A percentile compares a stretch with the other conserved stretches of the same genome.
These are phyloP conservation scores for Ophiostoma quercus DNA, from an alignment of 2,329 filamentous ascomycete genomes.

Conservation along the genomic window DNA sequence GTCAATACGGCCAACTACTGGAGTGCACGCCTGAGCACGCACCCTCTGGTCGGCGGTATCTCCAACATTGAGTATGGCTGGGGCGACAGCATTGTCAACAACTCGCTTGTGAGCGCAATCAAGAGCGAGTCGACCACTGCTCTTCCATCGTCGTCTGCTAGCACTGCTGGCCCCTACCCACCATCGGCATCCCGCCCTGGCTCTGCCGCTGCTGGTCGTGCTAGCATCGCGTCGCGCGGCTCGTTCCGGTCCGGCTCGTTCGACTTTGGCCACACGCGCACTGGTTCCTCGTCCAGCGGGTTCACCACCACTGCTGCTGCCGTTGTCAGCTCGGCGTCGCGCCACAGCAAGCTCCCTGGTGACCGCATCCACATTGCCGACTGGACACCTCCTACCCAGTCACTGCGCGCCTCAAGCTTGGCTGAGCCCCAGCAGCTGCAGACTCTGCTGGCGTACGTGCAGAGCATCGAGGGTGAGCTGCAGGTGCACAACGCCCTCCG, in stretches of 20 bases:
- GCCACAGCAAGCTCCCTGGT: conserved; percentile 61
- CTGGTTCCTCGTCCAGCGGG: conserved; percentile 41
- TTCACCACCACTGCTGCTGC: conserved; percentile 30
- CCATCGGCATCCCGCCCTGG: conserved; percentile 42
- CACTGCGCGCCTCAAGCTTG: conserved; percentile 76
- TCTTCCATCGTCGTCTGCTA: conserved; percentile 15
- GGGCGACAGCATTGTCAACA: conserved; percentile 76
- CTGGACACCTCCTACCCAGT: conserved; percentile 85
- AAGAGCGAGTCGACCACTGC: conserved; percentile 43
- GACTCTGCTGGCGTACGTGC: conserved; percentile 71
- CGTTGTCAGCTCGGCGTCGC: background rate
- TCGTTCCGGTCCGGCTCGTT: conserved; percentile 55
- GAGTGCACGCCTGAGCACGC: conserved; percentile 89
- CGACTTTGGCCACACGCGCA: conserved; percentile 56
- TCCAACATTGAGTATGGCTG: conserved; percentile 98
- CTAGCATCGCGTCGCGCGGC: conserved; percentile 31
- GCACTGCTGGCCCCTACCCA: conserved; percentile 14
- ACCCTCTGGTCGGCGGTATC: conserved; percentile 85
- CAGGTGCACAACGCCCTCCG: conserved; percentile 83
- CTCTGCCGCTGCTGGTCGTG: conserved; percentile 39
- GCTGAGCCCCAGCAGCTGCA: conserved; percentile 76
- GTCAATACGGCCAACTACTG: conserved; percentile 95
- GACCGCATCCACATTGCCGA: conserved; percentile 80
- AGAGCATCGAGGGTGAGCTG: conserved; percentile 78
- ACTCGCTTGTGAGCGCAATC: conserved; percentile 48